Evolutionary conservation across 768 basidiomycete species (phyloP).

Genomic region (Trametes gibbosa): DNA sequence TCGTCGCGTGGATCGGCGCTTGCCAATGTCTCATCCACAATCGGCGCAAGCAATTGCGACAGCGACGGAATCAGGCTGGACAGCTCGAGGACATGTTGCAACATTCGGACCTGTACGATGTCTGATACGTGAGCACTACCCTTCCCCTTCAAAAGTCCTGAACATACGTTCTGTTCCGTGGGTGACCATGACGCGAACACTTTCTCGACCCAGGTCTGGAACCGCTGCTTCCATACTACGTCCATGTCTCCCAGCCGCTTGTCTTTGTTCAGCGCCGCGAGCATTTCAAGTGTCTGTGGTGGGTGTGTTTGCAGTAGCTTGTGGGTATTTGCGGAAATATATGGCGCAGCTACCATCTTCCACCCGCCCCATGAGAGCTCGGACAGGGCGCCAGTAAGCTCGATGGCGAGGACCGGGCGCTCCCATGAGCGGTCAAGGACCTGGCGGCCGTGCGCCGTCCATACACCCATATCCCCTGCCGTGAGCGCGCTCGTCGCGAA

Average conservation of each 20-base stretch:
- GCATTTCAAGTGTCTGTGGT: conserved; percentile 42
- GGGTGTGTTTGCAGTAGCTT: conserved; percentile 47
- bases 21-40: conserved; percentile 44
- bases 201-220: conserved; percentile 49
- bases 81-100: conserved; percentile 55
- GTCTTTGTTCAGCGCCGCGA: conserved; percentile 46
- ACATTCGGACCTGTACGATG: conserved; percentile 43
- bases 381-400: conserved; percentile 58
- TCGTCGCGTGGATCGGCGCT: conserved; percentile 25
- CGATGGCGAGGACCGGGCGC: conserved; percentile 42
- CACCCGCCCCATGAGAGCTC: conserved; percentile 75
- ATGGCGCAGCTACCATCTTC: conserved; percentile 64
- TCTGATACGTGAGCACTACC: not conserved
- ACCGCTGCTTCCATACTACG: conserved; percentile 52
- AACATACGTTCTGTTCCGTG: conserved; percentile 39
- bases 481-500: conserved; percentile 36
- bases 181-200: conserved; percentile 43
- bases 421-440: conserved; percentile 53
- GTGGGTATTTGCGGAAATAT: conserved; percentile 50
- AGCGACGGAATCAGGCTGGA: conserved; percentile 49
- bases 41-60: conserved; percentile 39
- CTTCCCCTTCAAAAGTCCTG: not conserved
- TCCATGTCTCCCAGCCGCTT: conserved; percentile 58
- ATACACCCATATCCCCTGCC: conserved; percentile 43
- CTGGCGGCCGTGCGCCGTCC: conserved; percentile 45